Conservation (phyloP, 192 early-diverging fungal species). For the Podila epigama region DNA sequence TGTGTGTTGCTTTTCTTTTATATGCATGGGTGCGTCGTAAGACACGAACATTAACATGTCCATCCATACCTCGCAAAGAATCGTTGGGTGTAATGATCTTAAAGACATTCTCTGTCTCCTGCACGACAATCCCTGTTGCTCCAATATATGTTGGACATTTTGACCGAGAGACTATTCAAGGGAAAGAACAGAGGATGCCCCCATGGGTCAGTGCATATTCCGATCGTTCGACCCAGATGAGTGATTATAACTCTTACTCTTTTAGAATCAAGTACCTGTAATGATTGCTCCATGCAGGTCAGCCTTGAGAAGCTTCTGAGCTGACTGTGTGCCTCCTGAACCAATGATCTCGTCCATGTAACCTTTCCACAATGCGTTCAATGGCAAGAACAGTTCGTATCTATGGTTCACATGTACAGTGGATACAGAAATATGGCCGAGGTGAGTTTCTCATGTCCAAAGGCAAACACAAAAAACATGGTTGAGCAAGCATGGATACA, state of each 20-base stretch:
- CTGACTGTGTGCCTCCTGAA: constrained; percentile 20
- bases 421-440: not conserved
- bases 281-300: constrained; percentile 88
- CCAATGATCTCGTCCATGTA: constrained; percentile 76
- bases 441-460: not conserved
- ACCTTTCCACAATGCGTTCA: constrained; percentile 78
- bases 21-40: no score
- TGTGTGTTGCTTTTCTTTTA: no score
- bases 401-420: constrained; percentile 12
- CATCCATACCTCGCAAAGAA: constrained; percentile 59
- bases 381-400: constrained; percentile 72
- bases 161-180: constrained; percentile 65
- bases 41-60: not conserved
- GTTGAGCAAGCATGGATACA: not conserved
- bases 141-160: constrained; percentile 84
- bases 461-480: not conserved
- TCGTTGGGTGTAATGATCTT: constrained; percentile 76
- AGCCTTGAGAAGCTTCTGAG: constrained; percentile 73
- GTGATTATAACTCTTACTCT: no score
- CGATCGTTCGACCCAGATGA: no score
- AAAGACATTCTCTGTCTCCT: constrained; percentile 91
- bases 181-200: not conserved
- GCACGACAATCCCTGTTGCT: constrained; percentile 79
- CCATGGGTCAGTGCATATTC: no score
- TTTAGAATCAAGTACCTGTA: constrained; percentile 64